Percentiles rank a stretch among this genome's conserved stretches.
phyloP scores from a whole-genome alignment of 371 early-diverging fungal genomes.

The Lichtheimia hyalospora region DNA sequence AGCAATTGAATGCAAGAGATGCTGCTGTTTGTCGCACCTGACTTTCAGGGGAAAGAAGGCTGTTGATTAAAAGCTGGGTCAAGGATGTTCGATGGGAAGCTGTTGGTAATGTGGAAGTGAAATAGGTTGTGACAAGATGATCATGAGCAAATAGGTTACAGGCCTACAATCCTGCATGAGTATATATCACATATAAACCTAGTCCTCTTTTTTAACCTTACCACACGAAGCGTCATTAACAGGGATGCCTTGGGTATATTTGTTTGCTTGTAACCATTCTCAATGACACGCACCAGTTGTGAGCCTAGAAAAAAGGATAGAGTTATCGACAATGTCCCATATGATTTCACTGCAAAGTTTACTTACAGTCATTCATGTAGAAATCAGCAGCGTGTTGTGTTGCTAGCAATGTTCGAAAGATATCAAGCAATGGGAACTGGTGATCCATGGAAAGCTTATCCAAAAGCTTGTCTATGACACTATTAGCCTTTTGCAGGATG shows the following conservation, averaged over 20 bases:
- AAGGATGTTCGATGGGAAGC: slow-evolving; percentile 43
- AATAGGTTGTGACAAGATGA: slow-evolving; percentile 41
- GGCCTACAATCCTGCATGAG: slow-evolving; percentile 23
- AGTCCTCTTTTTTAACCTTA: slow-evolving; percentile 7
- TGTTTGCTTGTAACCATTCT: slow-evolving; percentile 6
- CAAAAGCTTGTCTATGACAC: slow-evolving; percentile 29
- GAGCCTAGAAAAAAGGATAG: slow-evolving; percentile 2
- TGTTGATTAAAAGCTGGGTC: slow-evolving; percentile 62
- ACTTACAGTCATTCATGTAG: slow-evolving; percentile 47
- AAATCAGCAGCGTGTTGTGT: slow-evolving; percentile 38
- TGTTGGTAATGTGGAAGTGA: slow-evolving; percentile 49
- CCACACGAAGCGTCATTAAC: slow-evolving; percentile 59
- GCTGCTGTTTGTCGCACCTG: slow-evolving; percentile 67
- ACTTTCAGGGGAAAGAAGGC: slow-evolving; percentile 55
- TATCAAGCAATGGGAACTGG: slow-evolving; percentile 67
- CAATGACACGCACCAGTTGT: slow-evolving; percentile 15
- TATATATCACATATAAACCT: neutral
- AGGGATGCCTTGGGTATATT: slow-evolving; percentile 35
- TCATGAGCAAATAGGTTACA: slow-evolving; percentile 62
- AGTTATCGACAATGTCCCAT: neutral
- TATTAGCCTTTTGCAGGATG: neutral
- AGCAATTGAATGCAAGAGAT: slow-evolving; percentile 68
- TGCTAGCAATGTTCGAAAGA: slow-evolving; percentile 59
- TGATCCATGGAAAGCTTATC: slow-evolving; percentile 46
- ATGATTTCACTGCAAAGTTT: neutral